These are phyloP conservation scores for Luvunga scandens DNA, from an alignment of 345 rosid genomes.

Conservation along the genomic window DNA sequence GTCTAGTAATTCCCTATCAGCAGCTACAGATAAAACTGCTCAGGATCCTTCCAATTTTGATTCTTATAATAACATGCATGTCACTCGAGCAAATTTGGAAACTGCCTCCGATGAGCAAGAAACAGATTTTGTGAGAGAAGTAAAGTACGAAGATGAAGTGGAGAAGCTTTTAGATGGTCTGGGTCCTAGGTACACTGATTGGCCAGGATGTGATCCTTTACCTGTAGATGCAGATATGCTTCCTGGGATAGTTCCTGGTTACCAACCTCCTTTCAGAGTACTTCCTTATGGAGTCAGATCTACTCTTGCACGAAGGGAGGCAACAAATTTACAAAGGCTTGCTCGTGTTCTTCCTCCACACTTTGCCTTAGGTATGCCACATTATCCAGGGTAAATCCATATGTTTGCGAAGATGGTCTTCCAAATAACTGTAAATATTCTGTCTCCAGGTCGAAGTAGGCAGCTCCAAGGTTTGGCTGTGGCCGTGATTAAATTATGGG, in stretches of 20 bases:
- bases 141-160: constrained; percentile 76
- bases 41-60: constrained; percentile 17
- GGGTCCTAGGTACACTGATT: constrained; percentile 88
- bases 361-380: constrained; percentile 74
- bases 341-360: constrained; percentile 92
- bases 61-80: constrained; percentile 24
- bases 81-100: constrained; percentile 28
- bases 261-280: constrained; percentile 80
- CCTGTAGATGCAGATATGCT: constrained; percentile 97
- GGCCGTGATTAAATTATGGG: constrained; percentile 86
- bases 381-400: not conserved
- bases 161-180: constrained; percentile 68
- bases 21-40: constrained; percentile 24
- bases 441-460: constrained; percentile 76
- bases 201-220: constrained; percentile 79
- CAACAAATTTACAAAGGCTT: constrained; percentile 73
- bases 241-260: constrained; percentile 75
- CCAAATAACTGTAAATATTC: constrained; percentile 16
- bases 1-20: constrained; percentile 24
- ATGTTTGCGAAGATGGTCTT: constrained; percentile 9
- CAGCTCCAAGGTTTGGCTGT: constrained; percentile 88
- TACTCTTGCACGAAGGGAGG: constrained; percentile 57
- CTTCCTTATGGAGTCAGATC: constrained; percentile 92
- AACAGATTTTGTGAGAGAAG: constrained; percentile 31
- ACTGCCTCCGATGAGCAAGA: constrained; percentile 22